phyloP scores from a whole-genome alignment of 495 filamentous ascomycete species.

The Aspergillus affinis region DNA sequence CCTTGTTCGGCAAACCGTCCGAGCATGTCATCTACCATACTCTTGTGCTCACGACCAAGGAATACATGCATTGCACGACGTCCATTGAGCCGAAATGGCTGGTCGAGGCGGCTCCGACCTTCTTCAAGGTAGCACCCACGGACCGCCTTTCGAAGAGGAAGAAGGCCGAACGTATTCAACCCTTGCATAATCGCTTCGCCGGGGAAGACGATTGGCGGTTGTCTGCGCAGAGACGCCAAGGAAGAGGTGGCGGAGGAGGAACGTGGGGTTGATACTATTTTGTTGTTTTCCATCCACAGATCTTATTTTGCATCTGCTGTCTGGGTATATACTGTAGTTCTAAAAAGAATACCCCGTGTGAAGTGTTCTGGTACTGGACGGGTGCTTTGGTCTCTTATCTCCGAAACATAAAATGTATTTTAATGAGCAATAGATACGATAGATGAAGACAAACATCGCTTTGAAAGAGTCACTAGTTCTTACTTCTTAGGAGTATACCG shows the following conservation, averaged over 20 bases:
- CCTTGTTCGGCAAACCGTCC: constrained; percentile 90
- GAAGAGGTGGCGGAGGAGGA: constrained; percentile 85
- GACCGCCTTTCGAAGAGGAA: constrained; percentile 87
- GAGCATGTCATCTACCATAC: constrained; percentile 94
- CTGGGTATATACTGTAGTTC: constrained; percentile 5
- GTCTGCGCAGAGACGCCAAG: constrained; percentile 82
- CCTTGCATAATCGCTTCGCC: constrained; percentile 86
- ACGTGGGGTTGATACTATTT: constrained; percentile 76
- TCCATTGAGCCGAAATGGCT: constrained; percentile 89
- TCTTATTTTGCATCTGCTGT: constrained; percentile 1
- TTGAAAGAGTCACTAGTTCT: not conserved
- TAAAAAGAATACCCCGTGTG: constrained; percentile 8
- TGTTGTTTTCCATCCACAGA: constrained; percentile 3
- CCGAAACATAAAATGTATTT: not conserved
- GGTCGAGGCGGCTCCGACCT: constrained; percentile 91
- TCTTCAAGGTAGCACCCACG: constrained; percentile 95
- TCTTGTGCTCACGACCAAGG: constrained; percentile 87
- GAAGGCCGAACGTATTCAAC: constrained; percentile 92
- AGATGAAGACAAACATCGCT: not conserved
- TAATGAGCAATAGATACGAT: not conserved
- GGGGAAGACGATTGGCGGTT: constrained; percentile 94
- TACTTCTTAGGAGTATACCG: too few species aligned
- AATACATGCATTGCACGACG: constrained; percentile 95
- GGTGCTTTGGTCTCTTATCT: not conserved
- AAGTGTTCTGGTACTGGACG: not conserved